Percentiles rank a stretch among this genome's conserved stretches.
Evolutionary conservation across 495 filamentous ascomycete genomes (phyloP).

Genomic region (Lichina pygmaea): DNA sequence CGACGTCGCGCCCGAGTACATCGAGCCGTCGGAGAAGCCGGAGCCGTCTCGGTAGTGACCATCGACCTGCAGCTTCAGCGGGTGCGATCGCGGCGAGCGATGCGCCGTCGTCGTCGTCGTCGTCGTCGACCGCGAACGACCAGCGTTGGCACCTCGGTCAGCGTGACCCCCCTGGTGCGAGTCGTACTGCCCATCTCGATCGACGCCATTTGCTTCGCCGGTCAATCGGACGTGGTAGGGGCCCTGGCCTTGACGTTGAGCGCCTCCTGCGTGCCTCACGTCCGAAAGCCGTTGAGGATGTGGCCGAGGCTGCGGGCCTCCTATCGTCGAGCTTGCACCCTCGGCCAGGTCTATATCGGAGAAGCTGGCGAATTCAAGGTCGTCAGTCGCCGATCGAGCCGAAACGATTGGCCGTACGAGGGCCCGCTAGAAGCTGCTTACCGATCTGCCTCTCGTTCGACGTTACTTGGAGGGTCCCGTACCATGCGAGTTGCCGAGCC

Average conservation of each 20-base stretch:
- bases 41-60: neutral
- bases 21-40: neutral
- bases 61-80: neutral
- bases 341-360: no score
- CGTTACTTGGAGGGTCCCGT: conserved; percentile 2
- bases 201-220: neutral
- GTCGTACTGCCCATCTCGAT: neutral
- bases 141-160: neutral
- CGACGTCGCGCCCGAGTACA: neutral
- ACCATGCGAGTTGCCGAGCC: conserved; percentile 3
- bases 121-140: neutral
- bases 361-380: no score
- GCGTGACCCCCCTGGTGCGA: no score
- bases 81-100: neutral
- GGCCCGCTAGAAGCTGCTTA: no score
- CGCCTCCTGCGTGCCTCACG: neutral
- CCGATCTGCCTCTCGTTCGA: no score
- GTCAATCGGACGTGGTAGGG: neutral
- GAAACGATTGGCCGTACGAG: no score
- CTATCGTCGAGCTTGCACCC: no score
- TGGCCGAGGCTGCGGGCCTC: no score
- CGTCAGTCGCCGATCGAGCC: no score
- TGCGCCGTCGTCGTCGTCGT: neutral
- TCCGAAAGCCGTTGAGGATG: conserved; percentile 9
- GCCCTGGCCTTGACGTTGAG: neutral